Conservation (phyloP, 2,329 filamentous ascomycete species). For the Diaporthe sp. region DNA sequence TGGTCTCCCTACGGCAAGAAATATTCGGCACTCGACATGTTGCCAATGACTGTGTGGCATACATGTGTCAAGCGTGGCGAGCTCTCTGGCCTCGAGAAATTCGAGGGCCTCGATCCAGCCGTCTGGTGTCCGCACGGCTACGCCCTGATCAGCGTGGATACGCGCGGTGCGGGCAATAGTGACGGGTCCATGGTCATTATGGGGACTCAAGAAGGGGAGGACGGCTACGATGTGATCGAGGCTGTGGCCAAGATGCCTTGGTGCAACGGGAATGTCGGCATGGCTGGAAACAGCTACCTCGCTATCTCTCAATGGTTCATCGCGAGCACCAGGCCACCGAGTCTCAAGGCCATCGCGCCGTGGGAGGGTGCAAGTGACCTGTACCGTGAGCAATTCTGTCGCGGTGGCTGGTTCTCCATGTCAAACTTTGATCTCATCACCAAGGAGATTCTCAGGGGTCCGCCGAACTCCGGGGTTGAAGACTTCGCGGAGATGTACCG, state of each 20-base stretch:
- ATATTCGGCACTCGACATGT: slow-evolving; percentile 55
- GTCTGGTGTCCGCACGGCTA: slow-evolving; percentile 49
- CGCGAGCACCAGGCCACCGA: slow-evolving; percentile 40
- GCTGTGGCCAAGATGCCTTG: slow-evolving; percentile 48
- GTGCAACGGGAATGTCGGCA: slow-evolving; percentile 51
- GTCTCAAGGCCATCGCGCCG: slow-evolving; percentile 47
- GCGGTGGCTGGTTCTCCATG: slow-evolving; percentile 57
- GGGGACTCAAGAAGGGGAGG: slow-evolving; percentile 47
- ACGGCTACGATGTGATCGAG: slow-evolving; percentile 48
- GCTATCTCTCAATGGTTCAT: slow-evolving; percentile 45
- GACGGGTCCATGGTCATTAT: slow-evolving; percentile 47
- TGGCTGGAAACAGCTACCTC: slow-evolving; percentile 50
- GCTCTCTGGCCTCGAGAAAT: slow-evolving; percentile 47
- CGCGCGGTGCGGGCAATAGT: slow-evolving; percentile 47
- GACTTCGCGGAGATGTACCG: slow-evolving; percentile 59
- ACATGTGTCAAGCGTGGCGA: slow-evolving; percentile 51
- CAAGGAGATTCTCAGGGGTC: slow-evolving; percentile 53
- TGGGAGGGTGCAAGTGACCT: slow-evolving; percentile 62
- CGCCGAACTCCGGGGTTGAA: slow-evolving; percentile 50
- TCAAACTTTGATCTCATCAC: slow-evolving; percentile 59
- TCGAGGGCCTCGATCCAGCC: slow-evolving; percentile 50
- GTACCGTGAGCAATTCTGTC: slow-evolving; percentile 61
- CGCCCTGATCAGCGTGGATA: slow-evolving; percentile 49
- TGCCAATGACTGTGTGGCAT: slow-evolving; percentile 55
- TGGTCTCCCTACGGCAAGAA: slow-evolving; percentile 63